phyloP scores from a whole-genome alignment of 495 filamentous ascomycete species.

The Talaromyces stipitatus region DNA sequence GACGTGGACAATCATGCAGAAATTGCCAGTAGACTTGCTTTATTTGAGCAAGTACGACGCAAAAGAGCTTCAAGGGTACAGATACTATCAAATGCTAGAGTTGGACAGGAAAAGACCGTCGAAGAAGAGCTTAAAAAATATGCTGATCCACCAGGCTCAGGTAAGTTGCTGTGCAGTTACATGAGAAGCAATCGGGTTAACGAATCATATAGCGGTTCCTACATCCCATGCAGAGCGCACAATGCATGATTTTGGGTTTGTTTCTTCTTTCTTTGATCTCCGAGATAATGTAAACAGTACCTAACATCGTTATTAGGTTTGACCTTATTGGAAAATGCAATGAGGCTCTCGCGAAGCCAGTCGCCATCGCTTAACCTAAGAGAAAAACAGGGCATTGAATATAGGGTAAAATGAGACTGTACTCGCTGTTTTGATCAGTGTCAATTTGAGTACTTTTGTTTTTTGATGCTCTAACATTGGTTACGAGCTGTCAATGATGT shows the following conservation, averaged over 20 bases:
- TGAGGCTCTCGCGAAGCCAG: not conserved
- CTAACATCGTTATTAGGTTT: not conserved
- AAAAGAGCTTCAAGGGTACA: constrained; percentile 29
- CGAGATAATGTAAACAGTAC: not conserved
- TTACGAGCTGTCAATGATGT: no score
- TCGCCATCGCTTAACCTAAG: not conserved
- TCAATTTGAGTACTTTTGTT: no score
- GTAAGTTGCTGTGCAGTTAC: not conserved
- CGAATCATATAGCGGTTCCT: not conserved
- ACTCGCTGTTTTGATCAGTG: not conserved
- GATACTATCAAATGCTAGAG: constrained; percentile 16
- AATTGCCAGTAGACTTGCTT: constrained; percentile 16
- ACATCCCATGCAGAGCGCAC: not conserved
- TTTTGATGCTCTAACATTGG: no score
- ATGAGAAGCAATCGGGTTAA: not conserved
- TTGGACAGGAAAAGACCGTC: constrained; percentile 11
- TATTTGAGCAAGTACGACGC: constrained; percentile 30
- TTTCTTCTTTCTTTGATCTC: not conserved
- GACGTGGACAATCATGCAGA: constrained; percentile 13
- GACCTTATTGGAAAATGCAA: not conserved
- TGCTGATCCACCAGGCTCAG: constrained; percentile 5
- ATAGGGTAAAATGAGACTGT: no score
- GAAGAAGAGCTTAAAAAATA: constrained; percentile 10
- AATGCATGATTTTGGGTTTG: not conserved
- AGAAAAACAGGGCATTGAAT: not conserved